Evolutionary conservation across 306 rosid species (phyloP).

Genomic region (Fragaria vesca): DNA sequence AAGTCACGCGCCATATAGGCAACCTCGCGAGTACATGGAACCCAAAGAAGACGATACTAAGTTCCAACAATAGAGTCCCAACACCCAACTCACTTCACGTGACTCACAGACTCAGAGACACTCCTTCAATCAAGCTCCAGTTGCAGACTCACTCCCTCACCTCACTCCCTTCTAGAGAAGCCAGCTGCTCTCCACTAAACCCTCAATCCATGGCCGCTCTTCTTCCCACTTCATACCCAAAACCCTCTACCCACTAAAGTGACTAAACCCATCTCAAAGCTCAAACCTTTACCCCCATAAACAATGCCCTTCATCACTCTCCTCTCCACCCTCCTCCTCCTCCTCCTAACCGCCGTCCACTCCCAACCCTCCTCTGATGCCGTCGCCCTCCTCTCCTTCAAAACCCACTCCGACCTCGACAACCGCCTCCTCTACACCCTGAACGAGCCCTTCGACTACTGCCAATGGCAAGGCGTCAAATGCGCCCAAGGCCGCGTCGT

Average conservation of each 20-base stretch:
- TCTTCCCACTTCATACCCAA: not conserved
- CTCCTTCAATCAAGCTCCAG: conserved; percentile 1
- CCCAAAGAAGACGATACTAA: not conserved
- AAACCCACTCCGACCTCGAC: conserved; percentile 69
- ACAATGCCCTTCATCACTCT: not conserved
- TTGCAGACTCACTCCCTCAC: not conserved
- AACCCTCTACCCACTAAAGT: not conserved
- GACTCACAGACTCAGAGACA: not conserved
- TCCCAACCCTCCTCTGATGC: conserved; percentile 48
- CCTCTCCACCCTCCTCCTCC: not conserved
- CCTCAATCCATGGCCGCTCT: not conserved
- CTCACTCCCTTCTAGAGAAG: not conserved
- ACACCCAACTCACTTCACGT: not conserved
- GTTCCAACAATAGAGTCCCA: not conserved
- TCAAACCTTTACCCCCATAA: not conserved
- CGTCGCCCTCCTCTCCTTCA: conserved; percentile 62
- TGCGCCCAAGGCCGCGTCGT: conserved; percentile 77
- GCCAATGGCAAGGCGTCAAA: conserved; percentile 86
- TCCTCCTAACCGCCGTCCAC: conserved; percentile 7
- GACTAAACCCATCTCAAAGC: not conserved
- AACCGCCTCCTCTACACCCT: conserved; percentile 62
- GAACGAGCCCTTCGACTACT: conserved; percentile 71
- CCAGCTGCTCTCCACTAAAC: not conserved
- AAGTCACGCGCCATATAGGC: not conserved
- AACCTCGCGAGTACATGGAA: not conserved